Percentiles rank a stretch among this genome's conserved stretches.
Evolutionary conservation across 1,284 basidiomycete species (phyloP).

Genomic region (Mixia osmundae): DNA sequence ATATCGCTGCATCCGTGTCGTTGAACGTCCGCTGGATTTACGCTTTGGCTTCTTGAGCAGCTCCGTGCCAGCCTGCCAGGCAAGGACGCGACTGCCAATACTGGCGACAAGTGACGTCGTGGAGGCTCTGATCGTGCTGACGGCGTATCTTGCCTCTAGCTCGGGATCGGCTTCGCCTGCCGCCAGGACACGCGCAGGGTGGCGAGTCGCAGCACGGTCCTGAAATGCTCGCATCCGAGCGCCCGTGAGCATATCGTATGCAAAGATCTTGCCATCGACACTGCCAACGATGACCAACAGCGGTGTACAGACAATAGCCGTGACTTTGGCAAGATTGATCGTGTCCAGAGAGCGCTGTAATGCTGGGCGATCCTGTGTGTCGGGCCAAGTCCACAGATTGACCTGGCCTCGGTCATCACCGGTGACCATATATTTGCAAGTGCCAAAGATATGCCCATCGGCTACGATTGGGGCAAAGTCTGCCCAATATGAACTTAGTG

Average conservation of each 20-base stretch:
- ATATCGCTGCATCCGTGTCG: slow-evolving; percentile 2
- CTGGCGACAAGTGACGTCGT: slow-evolving; percentile 13
- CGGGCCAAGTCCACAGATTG: slow-evolving; percentile 13
- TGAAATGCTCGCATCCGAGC: slow-evolving; percentile 13
- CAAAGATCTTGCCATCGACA: slow-evolving; percentile 13
- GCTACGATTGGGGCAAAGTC: slow-evolving; percentile 1
- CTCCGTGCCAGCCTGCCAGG: slow-evolving; percentile 11
- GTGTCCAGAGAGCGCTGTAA: slow-evolving; percentile 3
- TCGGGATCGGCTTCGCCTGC: slow-evolving; percentile 10
- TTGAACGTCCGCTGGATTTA: slow-evolving; percentile 1
- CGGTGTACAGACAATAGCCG: slow-evolving; percentile 11
- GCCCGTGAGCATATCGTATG: slow-evolving; percentile 9
- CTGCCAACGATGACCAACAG: slow-evolving; percentile 13
- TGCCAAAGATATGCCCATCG: slow-evolving; percentile 6
- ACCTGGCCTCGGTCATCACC: slow-evolving; percentile 11
- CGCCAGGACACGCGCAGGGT: slow-evolving; percentile 12
- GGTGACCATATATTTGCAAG: slow-evolving; percentile 9
- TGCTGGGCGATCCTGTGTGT: background rate
- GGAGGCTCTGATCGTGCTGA: slow-evolving; percentile 10
- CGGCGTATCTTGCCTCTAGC: slow-evolving; percentile 16
- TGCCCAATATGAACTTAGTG: slow-evolving; percentile 2
- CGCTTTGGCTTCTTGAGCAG: slow-evolving; percentile 6
- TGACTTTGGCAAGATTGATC: slow-evolving; percentile 12
- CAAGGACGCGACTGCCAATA: slow-evolving; percentile 12
- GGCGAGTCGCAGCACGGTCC: slow-evolving; percentile 13